A percentile compares a stretch with the other conserved stretches of the same genome.
Conservation (phyloP, 192 early-diverging fungal genomes). For the Kappamyces sp. region DNA sequence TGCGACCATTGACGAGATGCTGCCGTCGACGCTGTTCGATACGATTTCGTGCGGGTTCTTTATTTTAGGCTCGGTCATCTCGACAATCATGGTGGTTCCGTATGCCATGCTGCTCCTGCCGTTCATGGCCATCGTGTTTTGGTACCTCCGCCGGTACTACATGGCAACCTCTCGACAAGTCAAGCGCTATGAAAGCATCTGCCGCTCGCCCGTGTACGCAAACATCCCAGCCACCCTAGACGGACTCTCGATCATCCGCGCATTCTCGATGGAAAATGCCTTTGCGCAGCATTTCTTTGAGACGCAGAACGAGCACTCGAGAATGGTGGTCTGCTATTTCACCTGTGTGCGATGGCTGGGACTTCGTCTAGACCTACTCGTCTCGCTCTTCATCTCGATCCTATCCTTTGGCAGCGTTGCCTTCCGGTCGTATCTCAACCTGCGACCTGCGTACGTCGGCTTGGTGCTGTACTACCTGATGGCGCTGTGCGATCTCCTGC, state of each 20-base stretch:
- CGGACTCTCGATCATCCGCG: conserved; percentile 64
- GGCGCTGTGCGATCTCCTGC: conserved; percentile 42
- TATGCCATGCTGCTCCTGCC: conserved; percentile 51
- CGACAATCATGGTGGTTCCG: conserved; percentile 57
- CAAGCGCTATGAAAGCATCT: conserved; percentile 63
- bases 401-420: conserved; percentile 44
- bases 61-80: conserved; percentile 54
- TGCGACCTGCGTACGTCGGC: conserved; percentile 46
- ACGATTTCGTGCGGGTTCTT: conserved; percentile 57
- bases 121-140: conserved; percentile 39
- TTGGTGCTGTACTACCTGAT: conserved; percentile 44
- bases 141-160: conserved; percentile 44
- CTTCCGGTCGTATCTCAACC: conserved; percentile 30
- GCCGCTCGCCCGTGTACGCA: conserved; percentile 59
- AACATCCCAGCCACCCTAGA: conserved; percentile 60
- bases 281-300: conserved; percentile 52
- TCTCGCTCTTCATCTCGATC: conserved; percentile 37
- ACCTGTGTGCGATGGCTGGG: conserved; percentile 44
- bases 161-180: conserved; percentile 57
- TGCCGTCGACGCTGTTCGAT: conserved; percentile 42
- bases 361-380: conserved; percentile 46
- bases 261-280: conserved; percentile 51
- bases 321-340: conserved; percentile 45
- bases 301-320: conserved; percentile 52
- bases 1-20: conserved; percentile 55